Evolutionary conservation across 139 green algal genomes (phyloP), one percentile per base, ranked within the genome.

Genomic region (Volvox africanus): DNA sequence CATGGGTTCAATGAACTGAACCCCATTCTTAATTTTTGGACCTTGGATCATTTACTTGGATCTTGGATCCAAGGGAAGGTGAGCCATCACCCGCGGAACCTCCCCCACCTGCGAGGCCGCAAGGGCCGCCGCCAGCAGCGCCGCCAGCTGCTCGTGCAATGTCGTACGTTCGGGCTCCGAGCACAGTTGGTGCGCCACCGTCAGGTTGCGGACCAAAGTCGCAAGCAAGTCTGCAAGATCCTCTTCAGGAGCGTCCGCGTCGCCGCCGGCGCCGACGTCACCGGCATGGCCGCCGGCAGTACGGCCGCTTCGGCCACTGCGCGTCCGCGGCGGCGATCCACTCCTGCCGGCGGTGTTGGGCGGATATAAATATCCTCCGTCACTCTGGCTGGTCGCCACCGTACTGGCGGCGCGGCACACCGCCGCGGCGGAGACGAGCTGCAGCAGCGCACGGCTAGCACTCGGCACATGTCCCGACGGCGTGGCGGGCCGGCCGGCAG

Each of bases 381-480:
- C 71, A 21, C 71, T 79, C 71, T 35, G 71, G 28, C 71, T 79
- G 14, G 69, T 30, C 36, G 17, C 37, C 69, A 28, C 28, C 37
- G 67, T 22, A 35, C 83, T 50, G 20, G 62, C 67, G 26, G 67
- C 83, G 0, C 83, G 83, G 68, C 85, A 89, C 26, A 89, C 85
- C 18, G 85, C 85, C 26, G 85, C 69, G 36, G n/a, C 28, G 11
- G 44, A 61, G 3, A 61, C n/a, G 28, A 82, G n/a, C 44, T 82
- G 69, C 85, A 89, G 18, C 28, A 89, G 37, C 28, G 69, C 85
- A 0, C 85, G 69, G 12, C 69, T 82, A 30, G 69, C 69, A 71
- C 85, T 89, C 0, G 69, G 85, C 28, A 89, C 85, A 17, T 89
- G 69, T 20, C 69, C 85, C n/a, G 26, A 13, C 69, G 85, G 85